Conservation (phyloP, 495 filamentous ascomycete species). For the Echria macrotheca region DNA sequence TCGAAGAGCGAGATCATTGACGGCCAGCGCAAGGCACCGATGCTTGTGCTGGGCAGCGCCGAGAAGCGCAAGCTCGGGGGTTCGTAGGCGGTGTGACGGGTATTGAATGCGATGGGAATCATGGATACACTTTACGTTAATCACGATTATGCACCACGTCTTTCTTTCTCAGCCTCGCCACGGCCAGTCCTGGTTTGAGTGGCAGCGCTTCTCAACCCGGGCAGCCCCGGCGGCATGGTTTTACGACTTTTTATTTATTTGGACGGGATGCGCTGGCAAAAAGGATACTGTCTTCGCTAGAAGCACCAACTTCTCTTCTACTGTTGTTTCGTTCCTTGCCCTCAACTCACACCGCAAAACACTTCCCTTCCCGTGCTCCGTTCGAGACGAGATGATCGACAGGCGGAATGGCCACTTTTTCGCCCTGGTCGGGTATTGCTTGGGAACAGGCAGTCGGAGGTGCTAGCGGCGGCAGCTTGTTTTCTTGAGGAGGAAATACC, state of each 20-base stretch:
- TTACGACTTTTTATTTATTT: constrained; percentile 21
- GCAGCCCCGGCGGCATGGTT: constrained; percentile 9
- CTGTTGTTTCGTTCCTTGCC: neutral
- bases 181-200: constrained; percentile 10
- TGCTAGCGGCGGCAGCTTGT: constrained; percentile 2
- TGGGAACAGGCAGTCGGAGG: constrained; percentile 15
- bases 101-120: constrained; percentile 5
- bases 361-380: constrained; percentile 15
- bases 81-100: constrained; percentile 8
- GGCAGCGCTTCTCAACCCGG: constrained; percentile 16
- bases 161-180: constrained; percentile 17
- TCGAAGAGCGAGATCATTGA: constrained; percentile 42
- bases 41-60: constrained; percentile 80
- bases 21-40: constrained; percentile 72
- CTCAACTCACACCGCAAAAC: neutral
- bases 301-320: constrained; percentile 11
- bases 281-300: constrained; percentile 11
- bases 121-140: constrained; percentile 27
- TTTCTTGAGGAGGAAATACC: constrained; percentile 10
- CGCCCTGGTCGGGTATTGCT: constrained; percentile 5
- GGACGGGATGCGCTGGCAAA: constrained; percentile 19
- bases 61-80: constrained; percentile 72
- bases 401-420: neutral
- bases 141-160: constrained; percentile 32
- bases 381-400: constrained; percentile 6